A percentile compares a stretch with the other conserved stretches of the same genome.
Evolutionary conservation across 164 flowering plant genomes (phyloP).

Genomic region (Euptelea pleiosperma): DNA sequence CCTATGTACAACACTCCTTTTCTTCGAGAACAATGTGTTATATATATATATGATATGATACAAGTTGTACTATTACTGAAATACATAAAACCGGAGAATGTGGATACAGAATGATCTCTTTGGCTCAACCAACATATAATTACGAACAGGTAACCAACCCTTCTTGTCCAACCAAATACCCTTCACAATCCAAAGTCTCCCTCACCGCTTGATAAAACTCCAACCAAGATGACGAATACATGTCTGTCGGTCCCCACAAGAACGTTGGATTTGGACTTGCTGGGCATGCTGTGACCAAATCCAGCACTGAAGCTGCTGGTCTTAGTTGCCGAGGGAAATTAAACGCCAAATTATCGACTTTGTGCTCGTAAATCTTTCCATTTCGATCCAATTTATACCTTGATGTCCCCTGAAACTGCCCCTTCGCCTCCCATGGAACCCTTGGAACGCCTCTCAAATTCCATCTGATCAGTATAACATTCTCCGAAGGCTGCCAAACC

Average conservation of each 20-base stretch:
- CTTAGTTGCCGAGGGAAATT: slow-evolving; percentile 65
- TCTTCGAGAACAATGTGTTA: slow-evolving; percentile 11
- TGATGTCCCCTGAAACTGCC: slow-evolving; percentile 88
- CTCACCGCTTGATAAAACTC: slow-evolving; percentile 68
- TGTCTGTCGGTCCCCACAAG: slow-evolving; percentile 47
- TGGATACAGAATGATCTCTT: slow-evolving; percentile 7
- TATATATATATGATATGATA: slow-evolving; percentile 19
- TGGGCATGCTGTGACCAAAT: slow-evolving; percentile 77
- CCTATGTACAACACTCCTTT: slow-evolving; percentile 32
- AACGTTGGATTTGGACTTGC: slow-evolving; percentile 89
- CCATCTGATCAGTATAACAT: slow-evolving; percentile 80
- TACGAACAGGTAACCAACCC: slow-evolving; percentile 57
- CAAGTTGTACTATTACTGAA: slow-evolving; percentile 22
- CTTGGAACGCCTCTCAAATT: slow-evolving; percentile 80
- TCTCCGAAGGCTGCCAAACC: slow-evolving; percentile 88
- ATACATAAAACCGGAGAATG: slow-evolving; percentile 7
- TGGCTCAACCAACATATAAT: slow-evolving; percentile 7
- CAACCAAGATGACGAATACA: slow-evolving; percentile 67
- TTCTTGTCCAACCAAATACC: slow-evolving; percentile 39
- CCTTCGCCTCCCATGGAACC: slow-evolving; percentile 91
- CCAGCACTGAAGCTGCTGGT: slow-evolving; percentile 75
- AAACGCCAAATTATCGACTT: slow-evolving; percentile 77
- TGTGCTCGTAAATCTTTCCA: slow-evolving; percentile 89
- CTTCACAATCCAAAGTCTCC: slow-evolving; percentile 52
- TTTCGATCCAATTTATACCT: slow-evolving; percentile 75